Evolutionary conservation across 73 alveolate genomes (phyloP).

Genomic region (Paramecium tetraurelia): DNA sequence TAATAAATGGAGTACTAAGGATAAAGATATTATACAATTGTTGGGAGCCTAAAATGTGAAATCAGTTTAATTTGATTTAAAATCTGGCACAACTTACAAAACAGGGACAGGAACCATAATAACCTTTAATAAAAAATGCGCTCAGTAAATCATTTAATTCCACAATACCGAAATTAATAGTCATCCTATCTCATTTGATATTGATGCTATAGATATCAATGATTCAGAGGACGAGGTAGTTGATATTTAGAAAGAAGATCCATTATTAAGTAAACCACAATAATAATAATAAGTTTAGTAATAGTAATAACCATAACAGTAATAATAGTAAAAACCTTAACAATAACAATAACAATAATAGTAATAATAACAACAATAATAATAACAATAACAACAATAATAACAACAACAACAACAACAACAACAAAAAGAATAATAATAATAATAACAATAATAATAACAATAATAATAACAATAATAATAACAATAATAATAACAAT

Average conservation of each 20-base stretch:
- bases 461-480: neutral
- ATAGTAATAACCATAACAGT: neutral
- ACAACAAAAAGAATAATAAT: neutral
- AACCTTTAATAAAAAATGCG: neutral
- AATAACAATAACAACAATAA: neutral
- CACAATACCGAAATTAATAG: neutral
- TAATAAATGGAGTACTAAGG: neutral
- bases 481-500: neutral
- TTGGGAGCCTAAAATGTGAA: neutral
- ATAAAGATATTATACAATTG: neutral
- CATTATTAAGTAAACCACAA: neutral
- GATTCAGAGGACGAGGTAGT: conserved; percentile 25
- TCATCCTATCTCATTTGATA: neutral
- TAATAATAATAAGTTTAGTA: neutral
- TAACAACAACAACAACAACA: neutral
- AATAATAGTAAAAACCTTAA: too few species aligned
- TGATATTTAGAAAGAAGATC: neutral
- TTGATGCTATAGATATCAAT: neutral
- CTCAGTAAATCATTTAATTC: neutral
- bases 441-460: too few species aligned
- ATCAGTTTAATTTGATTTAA: neutral
- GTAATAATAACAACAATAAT: neutral
- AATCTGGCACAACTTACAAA: neutral
- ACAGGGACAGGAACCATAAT: neutral
- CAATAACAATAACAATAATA: neutral